Evolutionary conservation across 345 rosid genomes (phyloP), one percentile per base, ranked within the genome.

Genomic region (Camelina hispida): DNA sequence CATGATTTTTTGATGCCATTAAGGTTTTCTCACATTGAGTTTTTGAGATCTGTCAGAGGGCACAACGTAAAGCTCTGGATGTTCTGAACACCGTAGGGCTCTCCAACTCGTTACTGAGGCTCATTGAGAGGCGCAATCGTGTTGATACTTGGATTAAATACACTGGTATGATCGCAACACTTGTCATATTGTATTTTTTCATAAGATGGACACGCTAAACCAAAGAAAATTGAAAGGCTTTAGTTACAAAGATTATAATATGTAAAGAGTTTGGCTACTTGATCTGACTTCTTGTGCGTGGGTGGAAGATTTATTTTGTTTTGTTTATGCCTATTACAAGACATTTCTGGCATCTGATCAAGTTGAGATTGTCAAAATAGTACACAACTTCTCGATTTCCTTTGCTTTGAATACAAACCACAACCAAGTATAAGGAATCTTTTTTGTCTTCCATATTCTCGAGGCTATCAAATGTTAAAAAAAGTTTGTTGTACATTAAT

Each of bases 81-180:
- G 89, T 90, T 50, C 86, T 90, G 7, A 92, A 92, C 82, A 95
- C 96, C 0, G 93, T 92, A 57, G 99, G 99, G 52, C 97, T 89
- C 48, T 92, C 99, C 54, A 95, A 85, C 72, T 88, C 97, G 0
- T 94, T 92, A 16, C 66, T 95, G 86, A 90, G 94, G 82, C 91
- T 95, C 50, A 85, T 95, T 14, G 98, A 92, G 84, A 86, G 93
- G 87, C 87, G 99, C 64, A 91, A 85, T 78, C 99, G 94, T 53
- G 87, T 90, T 3, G 99, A 95, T 69, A 85, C 70, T 1, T 85
- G 88, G 96, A 92, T 95, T 84, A 95, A 95, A 76, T 95, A 95
- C 8, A 71, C 75, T 0, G 98, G 99, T 63, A 95, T 92, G 97
- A 67, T 83, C 15, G 71, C 78, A 47, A 90, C 97, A 3, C 32